phyloP scores from a whole-genome alignment of 1,284 basidiomycete genomes.

The Tilletia walkeri region DNA sequence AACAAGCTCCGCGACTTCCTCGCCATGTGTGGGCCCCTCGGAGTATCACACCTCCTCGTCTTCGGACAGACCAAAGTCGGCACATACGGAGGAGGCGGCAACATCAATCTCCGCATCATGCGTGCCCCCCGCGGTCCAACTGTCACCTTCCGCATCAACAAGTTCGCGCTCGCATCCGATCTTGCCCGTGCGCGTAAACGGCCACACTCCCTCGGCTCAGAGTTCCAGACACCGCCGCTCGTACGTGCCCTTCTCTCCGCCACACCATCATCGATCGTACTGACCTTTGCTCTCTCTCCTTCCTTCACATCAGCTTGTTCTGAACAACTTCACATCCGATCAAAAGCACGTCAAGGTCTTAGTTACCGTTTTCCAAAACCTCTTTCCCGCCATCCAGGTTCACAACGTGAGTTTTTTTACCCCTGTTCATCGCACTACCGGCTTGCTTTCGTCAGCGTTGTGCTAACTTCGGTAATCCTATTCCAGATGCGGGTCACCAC shows the following conservation, averaged over 20 bases:
- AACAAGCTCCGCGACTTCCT: constrained; percentile 95
- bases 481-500: constrained; percentile 68
- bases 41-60: constrained; percentile 88
- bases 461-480: background rate
- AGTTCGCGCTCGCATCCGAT: constrained; percentile 87
- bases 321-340: constrained; percentile 65
- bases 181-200: constrained; percentile 68
- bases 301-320: constrained; percentile 61
- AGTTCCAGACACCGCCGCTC: constrained; percentile 80
- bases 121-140: constrained; percentile 90
- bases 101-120: constrained; percentile 74
- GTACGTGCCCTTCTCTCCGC: constrained; percentile 57
- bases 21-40: constrained; percentile 83
- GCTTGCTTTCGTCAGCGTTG: background rate
- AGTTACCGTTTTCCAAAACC: constrained; percentile 82
- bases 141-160: constrained; percentile 84
- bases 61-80: constrained; percentile 60
- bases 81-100: constrained; percentile 57
- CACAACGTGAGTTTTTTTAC: constrained; percentile 57
- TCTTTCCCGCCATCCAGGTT: constrained; percentile 80
- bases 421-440: constrained; percentile 32
- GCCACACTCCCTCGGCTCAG: constrained; percentile 71
- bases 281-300: background rate
- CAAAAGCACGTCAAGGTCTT: constrained; percentile 64
- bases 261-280: constrained; percentile 46